Conservation (phyloP, 208 protist genomes). For the Spironucleus salmonicida region DNA sequence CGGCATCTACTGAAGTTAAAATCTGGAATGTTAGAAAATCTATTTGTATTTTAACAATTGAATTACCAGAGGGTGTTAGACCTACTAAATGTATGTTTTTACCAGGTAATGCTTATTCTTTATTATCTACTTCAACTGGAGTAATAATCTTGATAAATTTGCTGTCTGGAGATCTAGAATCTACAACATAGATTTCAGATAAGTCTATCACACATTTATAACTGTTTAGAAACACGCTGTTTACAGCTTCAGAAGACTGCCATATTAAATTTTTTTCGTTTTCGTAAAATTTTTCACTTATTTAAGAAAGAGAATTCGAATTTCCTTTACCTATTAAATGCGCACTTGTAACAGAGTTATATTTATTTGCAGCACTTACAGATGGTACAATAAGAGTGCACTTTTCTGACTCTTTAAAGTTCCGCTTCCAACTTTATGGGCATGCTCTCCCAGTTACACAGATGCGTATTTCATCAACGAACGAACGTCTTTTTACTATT, state of each 20-base stretch:
- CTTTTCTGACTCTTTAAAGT: constrained; percentile 3
- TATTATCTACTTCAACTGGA: neutral
- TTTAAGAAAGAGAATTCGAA: neutral
- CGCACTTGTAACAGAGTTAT: too few species aligned
- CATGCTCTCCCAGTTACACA: neutral
- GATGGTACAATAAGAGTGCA: neutral
- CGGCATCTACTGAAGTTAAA: too few species aligned
- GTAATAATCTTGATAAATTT: neutral
- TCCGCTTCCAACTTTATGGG: neutral
- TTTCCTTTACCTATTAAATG: neutral
- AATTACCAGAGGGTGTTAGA: too few species aligned
- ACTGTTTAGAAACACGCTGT: neutral
- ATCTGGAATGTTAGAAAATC: too few species aligned
- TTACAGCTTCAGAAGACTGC: neutral
- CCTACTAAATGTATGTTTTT: neutral
- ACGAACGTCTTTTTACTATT: neutral
- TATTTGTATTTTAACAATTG: too few species aligned
- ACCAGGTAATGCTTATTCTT: neutral
- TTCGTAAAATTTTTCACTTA: neutral
- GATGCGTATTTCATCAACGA: neutral
- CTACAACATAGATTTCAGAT: neutral
- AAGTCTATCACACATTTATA: neutral
- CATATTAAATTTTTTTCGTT: neutral
- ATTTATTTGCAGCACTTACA: neutral
- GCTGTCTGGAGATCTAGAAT: neutral